Base-by-base conservation (phyloP, 306 rosid species). In the Dalbergia cultrata region DNA sequence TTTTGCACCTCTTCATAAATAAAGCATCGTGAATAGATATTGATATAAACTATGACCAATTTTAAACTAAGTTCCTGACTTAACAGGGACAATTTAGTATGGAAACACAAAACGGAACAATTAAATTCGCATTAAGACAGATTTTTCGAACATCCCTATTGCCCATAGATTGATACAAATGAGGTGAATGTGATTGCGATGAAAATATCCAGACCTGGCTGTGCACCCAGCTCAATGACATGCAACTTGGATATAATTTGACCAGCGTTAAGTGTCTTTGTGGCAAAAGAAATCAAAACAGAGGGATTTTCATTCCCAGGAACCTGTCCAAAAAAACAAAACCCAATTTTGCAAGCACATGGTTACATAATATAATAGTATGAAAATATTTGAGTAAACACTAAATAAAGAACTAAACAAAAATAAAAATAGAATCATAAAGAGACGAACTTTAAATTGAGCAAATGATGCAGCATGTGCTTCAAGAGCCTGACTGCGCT, bases 401-500 rank as follows among this genome's bases (percentile, higher is more conserved):
- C 33, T 37, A 14, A 83, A 58, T 41, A 14, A 58, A 37, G 16
- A 66, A 59, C 16, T 13, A 34, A 66, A 56, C 59, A 67, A 78
- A 78, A 1, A 53, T 43, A 59, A 14, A 67, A 33, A 59, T 53
- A 35, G 16, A 72, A 33, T 62, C 7, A 33, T 39, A 69, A 62
- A 70, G 72, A 56, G 8, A 60, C 93, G 10, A 71, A 91, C 99
- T 86, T 93, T 95, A 71, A 91, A 88, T 84, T 93, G 98, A 63
- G 98, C 98, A 89, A 95, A 95, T 73, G 99, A 80, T 31, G 99
- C 99, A 41, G 99, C 98, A 66, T 95, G 99, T 9, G 99, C 98
- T 90, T 95, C 99, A 79, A 95, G 94, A 74, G 99, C 99, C 87
- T 95, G 99, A 87, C 99, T 95, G 54, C 98, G 92, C 89, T 96